A percentile compares a stretch with the other conserved stretches of the same genome.
These are phyloP conservation scores for Incumbomyces delicatus DNA, from an alignment of 2,329 filamentous ascomycete genomes.

Conservation along the genomic window DNA sequence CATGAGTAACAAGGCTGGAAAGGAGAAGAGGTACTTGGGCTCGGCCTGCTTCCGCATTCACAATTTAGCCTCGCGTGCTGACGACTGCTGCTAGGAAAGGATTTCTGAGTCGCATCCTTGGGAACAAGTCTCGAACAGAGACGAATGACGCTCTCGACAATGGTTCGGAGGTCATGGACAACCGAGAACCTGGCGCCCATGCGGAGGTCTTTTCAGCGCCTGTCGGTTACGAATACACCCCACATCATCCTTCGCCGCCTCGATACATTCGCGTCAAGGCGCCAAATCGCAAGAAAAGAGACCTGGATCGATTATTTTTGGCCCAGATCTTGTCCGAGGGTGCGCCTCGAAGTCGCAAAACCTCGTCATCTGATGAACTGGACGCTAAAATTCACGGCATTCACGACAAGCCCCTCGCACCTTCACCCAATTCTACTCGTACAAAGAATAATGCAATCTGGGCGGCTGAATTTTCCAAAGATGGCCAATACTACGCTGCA, in stretches of 20 bases:
- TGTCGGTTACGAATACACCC: slow-evolving; percentile 75
- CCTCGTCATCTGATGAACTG: slow-evolving; percentile 22
- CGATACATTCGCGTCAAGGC: slow-evolving; percentile 79
- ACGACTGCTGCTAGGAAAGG: slow-evolving; percentile 54
- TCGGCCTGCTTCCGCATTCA: background rate
- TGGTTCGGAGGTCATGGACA: slow-evolving; percentile 60
- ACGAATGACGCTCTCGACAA: slow-evolving; percentile 36
- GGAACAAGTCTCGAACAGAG: slow-evolving; percentile 60
- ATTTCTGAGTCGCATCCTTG: slow-evolving; percentile 78
- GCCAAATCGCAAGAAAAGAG: slow-evolving; percentile 68
- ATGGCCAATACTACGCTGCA: slow-evolving; percentile 84
- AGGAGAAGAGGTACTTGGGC: slow-evolving; percentile 20
- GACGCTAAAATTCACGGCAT: slow-evolving; percentile 21
- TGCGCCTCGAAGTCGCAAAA: slow-evolving; percentile 29
- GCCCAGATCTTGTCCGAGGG: slow-evolving; percentile 77
- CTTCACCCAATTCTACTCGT: slow-evolving; percentile 19
- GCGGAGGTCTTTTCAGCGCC: slow-evolving; percentile 72
- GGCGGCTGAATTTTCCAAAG: slow-evolving; percentile 85
- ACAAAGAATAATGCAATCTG: slow-evolving; percentile 61
- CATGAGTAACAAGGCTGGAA: slow-evolving; percentile 3
- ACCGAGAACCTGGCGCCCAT: slow-evolving; percentile 70
- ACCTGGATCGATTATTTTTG: slow-evolving; percentile 81
- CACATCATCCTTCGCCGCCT: slow-evolving; percentile 77
- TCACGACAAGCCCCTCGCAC: slow-evolving; percentile 17
- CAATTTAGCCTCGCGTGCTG: background rate